phyloP scores from a whole-genome alignment of 2,329 filamentous ascomycete genomes.

The Cladosporium sp. region DNA sequence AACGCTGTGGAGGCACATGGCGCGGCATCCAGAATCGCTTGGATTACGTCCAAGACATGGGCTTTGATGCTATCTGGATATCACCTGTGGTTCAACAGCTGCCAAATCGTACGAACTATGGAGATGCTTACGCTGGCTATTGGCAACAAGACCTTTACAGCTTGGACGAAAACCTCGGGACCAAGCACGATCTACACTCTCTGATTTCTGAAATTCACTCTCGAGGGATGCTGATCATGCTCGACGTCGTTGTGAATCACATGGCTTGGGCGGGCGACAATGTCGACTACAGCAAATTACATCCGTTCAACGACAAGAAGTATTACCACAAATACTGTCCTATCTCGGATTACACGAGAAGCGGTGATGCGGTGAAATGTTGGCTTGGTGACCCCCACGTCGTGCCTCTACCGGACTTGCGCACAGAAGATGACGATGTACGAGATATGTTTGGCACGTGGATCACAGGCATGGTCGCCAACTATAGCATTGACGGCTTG shows the following conservation, averaged over 20 bases:
- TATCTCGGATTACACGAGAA: conserved; percentile 48
- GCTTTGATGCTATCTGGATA: conserved; percentile 41
- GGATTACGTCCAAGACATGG: conserved; percentile 48
- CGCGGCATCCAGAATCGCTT: conserved; percentile 40
- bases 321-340: conserved; percentile 59
- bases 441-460: conserved; percentile 37
- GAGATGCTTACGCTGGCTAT: conserved; percentile 45
- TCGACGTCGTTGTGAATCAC: conserved; percentile 57
- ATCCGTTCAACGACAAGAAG: conserved; percentile 51
- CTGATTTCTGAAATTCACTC: conserved; percentile 41
- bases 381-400: conserved; percentile 48
- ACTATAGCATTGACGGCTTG: conserved; percentile 39
- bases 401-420: conserved; percentile 44
- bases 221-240: conserved; percentile 51
- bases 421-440: conserved; percentile 40
- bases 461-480: conserved; percentile 37
- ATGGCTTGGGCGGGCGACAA: conserved; percentile 41
- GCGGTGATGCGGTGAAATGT: conserved; percentile 38
- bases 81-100: conserved; percentile 40
- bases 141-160: conserved; percentile 42
- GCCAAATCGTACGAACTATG: conserved; percentile 32
- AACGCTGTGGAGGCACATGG: conserved; percentile 48
- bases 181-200: conserved; percentile 39
- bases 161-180: conserved; percentile 45
- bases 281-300: conserved; percentile 50